Conservation (phyloP, 1,139 yeast genomes). For the Pichia norvegensis region DNA sequence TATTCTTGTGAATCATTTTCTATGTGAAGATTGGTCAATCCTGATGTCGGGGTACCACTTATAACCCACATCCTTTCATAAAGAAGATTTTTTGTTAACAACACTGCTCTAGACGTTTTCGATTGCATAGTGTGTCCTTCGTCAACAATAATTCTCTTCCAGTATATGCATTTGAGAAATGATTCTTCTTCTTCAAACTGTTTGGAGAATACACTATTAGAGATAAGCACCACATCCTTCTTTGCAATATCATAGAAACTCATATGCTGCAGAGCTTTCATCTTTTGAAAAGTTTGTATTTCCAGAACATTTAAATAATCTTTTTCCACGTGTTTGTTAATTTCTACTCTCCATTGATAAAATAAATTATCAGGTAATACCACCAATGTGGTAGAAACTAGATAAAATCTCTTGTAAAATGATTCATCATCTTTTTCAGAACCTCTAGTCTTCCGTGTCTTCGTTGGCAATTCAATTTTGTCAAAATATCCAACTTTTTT, state of each 20-base stretch:
- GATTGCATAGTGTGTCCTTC: slow-evolving; percentile 64
- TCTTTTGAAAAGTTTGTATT: slow-evolving; percentile 17
- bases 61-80: slow-evolving; percentile 68
- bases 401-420: slow-evolving; percentile 22
- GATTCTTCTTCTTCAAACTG: slow-evolving; percentile 32
- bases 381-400: slow-evolving; percentile 50
- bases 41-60: slow-evolving; percentile 70
- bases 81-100: slow-evolving; percentile 39
- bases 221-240: slow-evolving; percentile 47
- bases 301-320: slow-evolving; percentile 32
- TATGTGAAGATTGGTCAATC: slow-evolving; percentile 52
- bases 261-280: slow-evolving; percentile 19
- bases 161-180: slow-evolving; percentile 39
- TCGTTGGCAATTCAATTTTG: slow-evolving; percentile 21
- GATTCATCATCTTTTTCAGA: slow-evolving; percentile 12
- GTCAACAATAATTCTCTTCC: slow-evolving; percentile 68
- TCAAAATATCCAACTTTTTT: slow-evolving; percentile 40
- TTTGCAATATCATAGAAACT: slow-evolving; percentile 32
- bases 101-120: slow-evolving; percentile 41
- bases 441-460: slow-evolving; percentile 2
- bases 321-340: slow-evolving; percentile 44
- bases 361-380: slow-evolving; percentile 61
- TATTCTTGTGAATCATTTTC: slow-evolving; percentile 33
- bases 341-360: slow-evolving; percentile 58
- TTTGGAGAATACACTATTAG: slow-evolving; percentile 39